These are phyloP conservation scores for Paraphaeosphaeria sporulosa DNA, from an alignment of 2,329 filamentous ascomycete species.

Conservation along the genomic window DNA sequence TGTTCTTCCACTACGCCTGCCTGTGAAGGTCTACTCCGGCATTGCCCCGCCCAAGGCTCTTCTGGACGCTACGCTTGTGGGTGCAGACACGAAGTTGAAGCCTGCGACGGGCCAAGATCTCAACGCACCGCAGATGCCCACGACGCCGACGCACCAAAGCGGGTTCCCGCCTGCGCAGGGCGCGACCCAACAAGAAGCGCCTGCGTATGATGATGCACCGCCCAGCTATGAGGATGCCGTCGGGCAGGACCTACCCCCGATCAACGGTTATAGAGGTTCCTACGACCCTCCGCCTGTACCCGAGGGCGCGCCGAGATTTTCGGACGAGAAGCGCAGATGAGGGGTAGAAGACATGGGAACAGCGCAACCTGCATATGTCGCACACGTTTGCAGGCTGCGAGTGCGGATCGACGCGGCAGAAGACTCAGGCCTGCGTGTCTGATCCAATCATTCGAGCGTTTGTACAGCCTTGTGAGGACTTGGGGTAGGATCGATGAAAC, in stretches of 20 bases:
- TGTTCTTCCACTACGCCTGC: conserved; percentile 79
- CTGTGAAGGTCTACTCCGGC: conserved; percentile 84
- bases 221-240: conserved; percentile 95
- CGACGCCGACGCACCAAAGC: conserved; percentile 32
- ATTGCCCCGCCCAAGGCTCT: conserved; percentile 82
- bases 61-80: conserved; percentile 67
- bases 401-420: neutral
- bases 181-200: conserved; percentile 44
- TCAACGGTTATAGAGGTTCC: conserved; percentile 74
- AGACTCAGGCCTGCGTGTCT: neutral
- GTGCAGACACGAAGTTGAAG: conserved; percentile 22
- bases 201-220: conserved; percentile 76
- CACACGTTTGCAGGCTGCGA: conserved; percentile 4
- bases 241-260: conserved; percentile 77
- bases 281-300: conserved; percentile 60
- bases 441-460: neutral
- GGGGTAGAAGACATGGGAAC: neutral
- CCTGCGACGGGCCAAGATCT: conserved; percentile 18
- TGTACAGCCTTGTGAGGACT: neutral
- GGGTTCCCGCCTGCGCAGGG: conserved; percentile 30
- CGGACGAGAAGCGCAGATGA: conserved; percentile 48
- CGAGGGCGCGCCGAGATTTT: conserved; percentile 46
- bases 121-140: conserved; percentile 27
- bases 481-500: conserved; percentile 1
- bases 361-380: neutral